These are phyloP conservation scores for Linderniella brevidens DNA, from an alignment of 257 asterid species.

Conservation along the genomic window DNA sequence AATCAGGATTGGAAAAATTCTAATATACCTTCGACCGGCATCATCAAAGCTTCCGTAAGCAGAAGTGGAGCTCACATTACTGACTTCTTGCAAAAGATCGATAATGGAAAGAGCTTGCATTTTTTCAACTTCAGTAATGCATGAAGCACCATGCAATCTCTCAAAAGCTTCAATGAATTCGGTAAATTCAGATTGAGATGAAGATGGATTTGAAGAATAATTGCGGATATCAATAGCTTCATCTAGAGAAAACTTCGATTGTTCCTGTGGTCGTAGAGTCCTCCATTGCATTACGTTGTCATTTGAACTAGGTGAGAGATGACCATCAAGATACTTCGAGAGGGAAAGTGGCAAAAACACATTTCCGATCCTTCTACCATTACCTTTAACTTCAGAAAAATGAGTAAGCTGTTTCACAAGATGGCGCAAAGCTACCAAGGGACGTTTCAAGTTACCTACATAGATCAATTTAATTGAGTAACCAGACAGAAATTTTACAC, in stretches of 20 bases:
- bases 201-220: slow-evolving; percentile 21
- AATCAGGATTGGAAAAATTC: neutral
- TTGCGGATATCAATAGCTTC: slow-evolving; percentile 28
- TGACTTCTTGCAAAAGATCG: slow-evolving; percentile 64
- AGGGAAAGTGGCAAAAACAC: slow-evolving; percentile 44
- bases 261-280: slow-evolving; percentile 37
- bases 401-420: slow-evolving; percentile 40
- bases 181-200: slow-evolving; percentile 36
- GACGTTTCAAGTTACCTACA: slow-evolving; percentile 81
- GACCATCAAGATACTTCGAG: slow-evolving; percentile 70
- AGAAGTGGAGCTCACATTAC: slow-evolving; percentile 38
- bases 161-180: slow-evolving; percentile 49
- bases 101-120: slow-evolving; percentile 60
- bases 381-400: slow-evolving; percentile 16
- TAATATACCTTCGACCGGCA: slow-evolving; percentile 69
- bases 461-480: slow-evolving; percentile 6
- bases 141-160: slow-evolving; percentile 24
- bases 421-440: slow-evolving; percentile 63
- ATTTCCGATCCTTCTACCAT: slow-evolving; percentile 18
- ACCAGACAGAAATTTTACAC: neutral
- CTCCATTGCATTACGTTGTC: slow-evolving; percentile 53
- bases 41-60: slow-evolving; percentile 91
- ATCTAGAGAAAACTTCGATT: slow-evolving; percentile 18
- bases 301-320: slow-evolving; percentile 27
- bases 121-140: slow-evolving; percentile 42